phyloP scores from a whole-genome alignment of 495 filamentous ascomycete species.

The Podospora appendiculata region DNA sequence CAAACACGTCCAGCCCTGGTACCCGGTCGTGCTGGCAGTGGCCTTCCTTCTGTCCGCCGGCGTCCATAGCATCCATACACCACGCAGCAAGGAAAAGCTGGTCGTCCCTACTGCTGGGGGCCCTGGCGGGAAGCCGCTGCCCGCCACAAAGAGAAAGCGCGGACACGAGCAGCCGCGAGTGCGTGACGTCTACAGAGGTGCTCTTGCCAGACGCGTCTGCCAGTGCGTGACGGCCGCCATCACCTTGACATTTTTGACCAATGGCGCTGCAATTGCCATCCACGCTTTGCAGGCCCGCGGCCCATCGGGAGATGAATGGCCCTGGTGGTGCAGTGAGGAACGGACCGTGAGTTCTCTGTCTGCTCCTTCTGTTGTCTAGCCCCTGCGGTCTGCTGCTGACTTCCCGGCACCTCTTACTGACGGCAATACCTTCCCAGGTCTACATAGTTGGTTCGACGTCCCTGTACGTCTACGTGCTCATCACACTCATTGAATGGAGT shows the following conservation, averaged over 20 bases:
- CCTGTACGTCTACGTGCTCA: slow-evolving; percentile 52
- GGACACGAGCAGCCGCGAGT: slow-evolving; percentile 18
- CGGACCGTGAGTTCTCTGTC: slow-evolving; percentile 57
- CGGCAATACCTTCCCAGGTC: slow-evolving; percentile 47
- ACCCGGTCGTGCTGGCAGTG: slow-evolving; percentile 33
- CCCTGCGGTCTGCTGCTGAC: not conserved
- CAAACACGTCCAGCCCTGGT: slow-evolving; percentile 31
- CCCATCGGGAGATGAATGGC: not conserved
- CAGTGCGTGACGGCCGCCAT: slow-evolving; percentile 61
- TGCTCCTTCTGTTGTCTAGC: not conserved
- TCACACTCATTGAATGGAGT: slow-evolving; percentile 72
- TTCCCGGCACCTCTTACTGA: slow-evolving; percentile 7
- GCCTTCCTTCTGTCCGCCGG: slow-evolving; percentile 34
- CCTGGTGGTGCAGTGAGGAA: slow-evolving; percentile 87
- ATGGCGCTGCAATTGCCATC: slow-evolving; percentile 63
- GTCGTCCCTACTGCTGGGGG: slow-evolving; percentile 38
- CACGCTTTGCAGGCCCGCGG: slow-evolving; percentile 66
- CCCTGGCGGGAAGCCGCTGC: slow-evolving; percentile 76
- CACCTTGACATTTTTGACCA: slow-evolving; percentile 64
- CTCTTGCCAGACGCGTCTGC: slow-evolving; percentile 63
- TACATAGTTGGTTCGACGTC: slow-evolving; percentile 65
- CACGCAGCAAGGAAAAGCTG: slow-evolving; percentile 33
- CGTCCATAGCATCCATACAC: slow-evolving; percentile 34
- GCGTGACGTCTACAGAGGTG: slow-evolving; percentile 39
- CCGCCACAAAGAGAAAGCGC: slow-evolving; percentile 44